phyloP scores from a whole-genome alignment of 192 early-diverging fungal species.

The Dimargaris cristalligena region DNA sequence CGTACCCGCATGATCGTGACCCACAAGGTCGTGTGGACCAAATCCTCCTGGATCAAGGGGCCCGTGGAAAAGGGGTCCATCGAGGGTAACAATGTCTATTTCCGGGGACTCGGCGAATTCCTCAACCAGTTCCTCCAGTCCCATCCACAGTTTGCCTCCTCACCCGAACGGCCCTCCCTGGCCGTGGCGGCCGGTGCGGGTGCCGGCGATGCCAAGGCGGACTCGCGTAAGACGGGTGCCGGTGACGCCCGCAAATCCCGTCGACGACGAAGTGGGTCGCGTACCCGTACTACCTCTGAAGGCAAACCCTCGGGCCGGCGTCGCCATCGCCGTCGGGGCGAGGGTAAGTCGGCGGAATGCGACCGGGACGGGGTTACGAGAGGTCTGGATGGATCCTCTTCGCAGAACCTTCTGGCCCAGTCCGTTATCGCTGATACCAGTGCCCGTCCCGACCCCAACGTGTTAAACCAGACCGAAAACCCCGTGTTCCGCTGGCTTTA shows the following conservation, averaged over 20 bases:
- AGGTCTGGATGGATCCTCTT: neutral
- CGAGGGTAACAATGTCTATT: constrained; percentile 24
- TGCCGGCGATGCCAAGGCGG: neutral
- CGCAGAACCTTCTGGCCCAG: neutral
- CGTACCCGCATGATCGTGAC: constrained; percentile 18
- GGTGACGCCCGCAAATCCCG: neutral
- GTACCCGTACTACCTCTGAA: neutral
- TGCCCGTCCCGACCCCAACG: neutral
- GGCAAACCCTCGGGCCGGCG: neutral
- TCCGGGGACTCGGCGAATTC: constrained; percentile 1
- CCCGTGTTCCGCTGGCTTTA: constrained; percentile 9
- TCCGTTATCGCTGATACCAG: neutral
- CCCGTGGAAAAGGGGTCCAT: constrained; percentile 28
- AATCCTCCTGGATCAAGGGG: constrained; percentile 29
- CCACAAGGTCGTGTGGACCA: constrained; percentile 31
- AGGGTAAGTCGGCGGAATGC: neutral
- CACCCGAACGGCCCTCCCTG: neutral
- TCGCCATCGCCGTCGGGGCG: neutral
- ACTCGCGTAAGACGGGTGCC: neutral
- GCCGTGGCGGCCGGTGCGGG: neutral
- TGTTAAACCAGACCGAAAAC: neutral
- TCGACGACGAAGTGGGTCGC: neutral
- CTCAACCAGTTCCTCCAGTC: neutral
- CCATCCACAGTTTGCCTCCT: constrained; percentile 6
- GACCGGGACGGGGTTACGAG: neutral